Base-by-base conservation (phyloP, 2,329 filamentous ascomycete genomes). In the Verticillium klebahnii region DNA sequence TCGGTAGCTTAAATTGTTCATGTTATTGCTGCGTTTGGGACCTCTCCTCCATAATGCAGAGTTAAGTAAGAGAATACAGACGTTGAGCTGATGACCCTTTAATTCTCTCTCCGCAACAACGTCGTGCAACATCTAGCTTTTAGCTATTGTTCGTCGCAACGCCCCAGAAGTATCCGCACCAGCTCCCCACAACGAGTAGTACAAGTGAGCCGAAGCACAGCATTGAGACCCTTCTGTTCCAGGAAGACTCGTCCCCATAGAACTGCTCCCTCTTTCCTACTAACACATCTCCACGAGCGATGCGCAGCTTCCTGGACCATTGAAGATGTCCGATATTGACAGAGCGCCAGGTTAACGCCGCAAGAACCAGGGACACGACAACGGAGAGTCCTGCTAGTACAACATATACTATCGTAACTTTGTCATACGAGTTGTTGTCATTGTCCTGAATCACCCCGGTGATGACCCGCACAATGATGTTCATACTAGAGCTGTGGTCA, bases 121-220 rank as follows among this genome's bases (percentile, higher is more conserved):
- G 34, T 14, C 34, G 14, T 36, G 2, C 34, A 36, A 36, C 34
- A 36, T 36, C 12, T 7, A 8, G 14, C 11, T 3, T 36, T 36
- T 36, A 57, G 52, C 82, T 80, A 60, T 84, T 78, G 0, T 80
- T 81, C 0, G 82, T 87, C 3, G 80, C 81, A 2, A 83, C 78
- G 7, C 85, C 85, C 84, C 84, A 88, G 63, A 88, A 85, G 68
- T 86, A 88, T 0, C 82, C 84, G 9, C 67, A 71, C 82, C 83
- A 85, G 2, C 75, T 75, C 0, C 85, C 85, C 11, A 83, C 34
- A 0, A 83, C 77, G 45, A 87, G 65, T 3, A 82, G 25, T 0
- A 81, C 66, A 1, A 85, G 65, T 0, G 72, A 69, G 1, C 65
- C 69, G 59, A 86, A 83, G 61, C 79, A 80, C 9, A 67, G 61